Conservation (phyloP, 2,329 filamentous ascomycete species). For the Stagonosporopsis chrysanthemi region DNA sequence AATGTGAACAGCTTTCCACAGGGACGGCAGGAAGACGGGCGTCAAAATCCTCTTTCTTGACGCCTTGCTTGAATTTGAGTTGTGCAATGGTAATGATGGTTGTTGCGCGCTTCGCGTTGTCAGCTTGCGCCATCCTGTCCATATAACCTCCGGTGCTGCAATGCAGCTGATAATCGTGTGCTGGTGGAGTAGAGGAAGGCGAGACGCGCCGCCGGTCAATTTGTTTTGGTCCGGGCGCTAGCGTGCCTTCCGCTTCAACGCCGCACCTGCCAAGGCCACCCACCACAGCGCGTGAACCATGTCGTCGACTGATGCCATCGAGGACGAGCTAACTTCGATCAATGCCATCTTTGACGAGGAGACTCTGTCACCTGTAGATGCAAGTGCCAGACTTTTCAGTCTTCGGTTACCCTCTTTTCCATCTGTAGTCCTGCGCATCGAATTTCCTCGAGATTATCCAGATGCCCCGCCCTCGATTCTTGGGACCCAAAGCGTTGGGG, state of each 20-base stretch:
- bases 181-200: constrained; percentile 3
- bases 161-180: constrained; percentile 15
- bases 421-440: constrained; percentile 62
- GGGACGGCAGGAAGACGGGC: constrained; percentile 29
- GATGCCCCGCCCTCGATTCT: constrained; percentile 74
- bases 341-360: constrained; percentile 82
- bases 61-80: constrained; percentile 38
- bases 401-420: constrained; percentile 72
- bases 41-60: constrained; percentile 33
- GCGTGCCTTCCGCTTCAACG: constrained; percentile 22
- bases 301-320: constrained; percentile 56
- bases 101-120: constrained; percentile 34
- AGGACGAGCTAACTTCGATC: constrained; percentile 79
- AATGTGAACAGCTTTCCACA: constrained; percentile 32
- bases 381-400: constrained; percentile 44
- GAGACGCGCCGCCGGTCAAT: constrained; percentile 6
- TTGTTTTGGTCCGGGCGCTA: constrained; percentile 22
- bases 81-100: constrained; percentile 38
- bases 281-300: constrained; percentile 23
- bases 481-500: constrained; percentile 79
- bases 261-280: constrained; percentile 19
- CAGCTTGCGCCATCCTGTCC: constrained; percentile 29
- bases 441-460: constrained; percentile 79
- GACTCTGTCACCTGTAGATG: constrained; percentile 59
- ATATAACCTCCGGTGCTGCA: constrained; percentile 6